Evolutionary conservation across 129 eudicot genomes (phyloP).

Genomic region (Dittrichia graveolens): DNA sequence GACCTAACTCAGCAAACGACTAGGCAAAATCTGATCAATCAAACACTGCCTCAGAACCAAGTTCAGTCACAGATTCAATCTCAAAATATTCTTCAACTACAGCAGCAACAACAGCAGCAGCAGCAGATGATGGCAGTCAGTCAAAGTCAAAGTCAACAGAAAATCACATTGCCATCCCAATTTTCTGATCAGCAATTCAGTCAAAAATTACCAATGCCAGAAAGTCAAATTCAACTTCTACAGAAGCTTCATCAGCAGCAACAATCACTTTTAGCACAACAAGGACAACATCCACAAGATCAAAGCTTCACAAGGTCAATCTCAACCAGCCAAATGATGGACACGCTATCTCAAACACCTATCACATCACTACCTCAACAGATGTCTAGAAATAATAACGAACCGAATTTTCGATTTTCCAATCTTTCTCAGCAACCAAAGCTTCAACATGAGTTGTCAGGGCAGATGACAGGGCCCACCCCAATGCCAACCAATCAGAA

Average conservation of each 20-base stretch:
- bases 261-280: conserved; percentile 62
- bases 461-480: conserved; percentile 38
- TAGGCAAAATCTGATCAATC: conserved; percentile 56
- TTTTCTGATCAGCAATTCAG: conserved; percentile 48
- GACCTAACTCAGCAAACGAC: conserved; percentile 54
- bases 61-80: conserved; percentile 57
- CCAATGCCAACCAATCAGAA: conserved; percentile 56
- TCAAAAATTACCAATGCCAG: conserved; percentile 61
- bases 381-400: conserved; percentile 46
- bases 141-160: conserved; percentile 59
- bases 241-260: conserved; percentile 90
- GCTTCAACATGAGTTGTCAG: conserved; percentile 53
- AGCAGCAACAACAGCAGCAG: conserved; percentile 30
- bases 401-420: conserved; percentile 50
- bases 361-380: conserved; percentile 54
- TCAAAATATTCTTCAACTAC: conserved; percentile 54
- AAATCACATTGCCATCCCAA: conserved; percentile 45
- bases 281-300: conserved; percentile 52
- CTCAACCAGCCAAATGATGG: conserved; percentile 50
- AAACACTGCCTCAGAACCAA: conserved; percentile 51
- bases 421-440: conserved; percentile 53
- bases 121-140: conserved; percentile 36
- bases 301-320: conserved; percentile 58
- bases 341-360: conserved; percentile 49
- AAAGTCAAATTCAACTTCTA: conserved; percentile 70